Percentiles rank a stretch among this genome's conserved stretches.
Evolutionary conservation across 2,329 filamentous ascomycete species (phyloP).

Genomic region (Aspergillus pseudoglaucus): DNA sequence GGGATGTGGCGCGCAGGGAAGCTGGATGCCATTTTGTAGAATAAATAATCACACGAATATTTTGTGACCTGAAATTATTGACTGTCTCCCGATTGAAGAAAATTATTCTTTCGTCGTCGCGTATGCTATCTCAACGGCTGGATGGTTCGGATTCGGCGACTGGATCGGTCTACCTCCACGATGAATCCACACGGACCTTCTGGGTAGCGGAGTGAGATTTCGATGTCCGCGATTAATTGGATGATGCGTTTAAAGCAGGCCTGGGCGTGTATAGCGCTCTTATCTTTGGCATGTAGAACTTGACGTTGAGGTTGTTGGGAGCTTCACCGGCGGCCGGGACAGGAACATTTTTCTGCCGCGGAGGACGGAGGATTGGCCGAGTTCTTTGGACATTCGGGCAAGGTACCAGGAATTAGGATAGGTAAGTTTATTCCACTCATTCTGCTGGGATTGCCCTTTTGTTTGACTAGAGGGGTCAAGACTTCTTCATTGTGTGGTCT

Average conservation of each 20-base stretch:
- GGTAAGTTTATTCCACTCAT: not conserved
- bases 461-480: not conserved
- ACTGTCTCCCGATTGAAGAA: constrained; percentile 9
- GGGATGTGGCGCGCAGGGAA: constrained; percentile 27
- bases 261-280: constrained; percentile 5
- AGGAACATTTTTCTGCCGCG: constrained; percentile 38
- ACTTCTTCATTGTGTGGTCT: not conserved
- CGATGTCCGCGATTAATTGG: constrained; percentile 5
- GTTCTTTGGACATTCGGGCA: not conserved
- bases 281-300: not conserved
- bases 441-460: not conserved
- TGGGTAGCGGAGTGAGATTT: constrained; percentile 1
- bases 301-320: constrained; percentile 33
- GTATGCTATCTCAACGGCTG: not conserved
- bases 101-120: not conserved
- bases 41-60: not conserved
- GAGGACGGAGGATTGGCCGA: constrained; percentile 11
- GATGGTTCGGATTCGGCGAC: constrained; percentile 11
- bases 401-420: not conserved
- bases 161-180: not conserved
- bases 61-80: not conserved
- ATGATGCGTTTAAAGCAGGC: constrained; percentile 12
- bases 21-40: constrained; percentile 28
- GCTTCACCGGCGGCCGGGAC: constrained; percentile 34
- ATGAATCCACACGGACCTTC: constrained; percentile 2